Evolutionary conservation across 2,329 filamentous ascomycete species (phyloP).

Genomic region (Fusarium bulbicola): DNA sequence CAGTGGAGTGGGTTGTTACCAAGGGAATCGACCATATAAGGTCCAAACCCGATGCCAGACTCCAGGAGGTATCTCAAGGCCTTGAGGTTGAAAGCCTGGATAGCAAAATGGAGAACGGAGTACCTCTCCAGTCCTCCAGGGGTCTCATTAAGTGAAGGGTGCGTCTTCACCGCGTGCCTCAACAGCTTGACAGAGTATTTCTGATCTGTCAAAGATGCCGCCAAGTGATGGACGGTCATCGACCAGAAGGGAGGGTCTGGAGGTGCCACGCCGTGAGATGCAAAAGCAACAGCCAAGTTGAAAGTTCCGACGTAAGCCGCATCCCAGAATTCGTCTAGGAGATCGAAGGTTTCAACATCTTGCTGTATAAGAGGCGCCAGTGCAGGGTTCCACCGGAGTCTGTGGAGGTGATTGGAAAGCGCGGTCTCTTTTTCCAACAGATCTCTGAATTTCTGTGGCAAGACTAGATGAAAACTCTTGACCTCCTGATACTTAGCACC

Average conservation of each 20-base stretch:
- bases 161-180: neutral
- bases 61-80: neutral
- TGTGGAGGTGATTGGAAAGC: neutral
- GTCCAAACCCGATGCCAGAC: neutral
- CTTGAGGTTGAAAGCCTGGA: neutral
- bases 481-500: neutral
- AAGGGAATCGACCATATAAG: neutral
- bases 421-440: neutral
- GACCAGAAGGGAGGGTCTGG: neutral
- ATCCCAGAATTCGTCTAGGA: neutral
- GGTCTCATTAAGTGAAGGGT: neutral
- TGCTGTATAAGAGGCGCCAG: neutral
- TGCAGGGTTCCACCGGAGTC: neutral
- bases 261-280: neutral
- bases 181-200: neutral
- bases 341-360: neutral
- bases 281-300: neutral
- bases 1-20: slow-evolving; percentile 7
- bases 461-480: neutral
- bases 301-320: neutral
- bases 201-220: neutral
- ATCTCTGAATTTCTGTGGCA: neutral
- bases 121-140: neutral
- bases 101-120: slow-evolving; percentile 7
- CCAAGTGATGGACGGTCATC: neutral